Base-by-base conservation (phyloP, 306 rosid species). In the Vigna nakashimae region DNA sequence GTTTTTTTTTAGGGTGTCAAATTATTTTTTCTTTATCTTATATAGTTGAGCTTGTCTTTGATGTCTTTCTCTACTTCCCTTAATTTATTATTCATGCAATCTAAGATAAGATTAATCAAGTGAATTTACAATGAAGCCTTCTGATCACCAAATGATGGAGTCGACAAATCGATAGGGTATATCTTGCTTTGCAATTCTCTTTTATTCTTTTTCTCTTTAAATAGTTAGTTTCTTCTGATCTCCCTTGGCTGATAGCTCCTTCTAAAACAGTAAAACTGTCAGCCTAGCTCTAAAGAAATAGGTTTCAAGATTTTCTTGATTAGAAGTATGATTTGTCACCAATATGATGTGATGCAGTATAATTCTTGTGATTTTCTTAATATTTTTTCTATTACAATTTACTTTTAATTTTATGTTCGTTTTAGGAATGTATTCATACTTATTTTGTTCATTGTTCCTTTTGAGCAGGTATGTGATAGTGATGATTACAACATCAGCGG, bases 401-500 rank as follows among this genome's bases (percentile, higher is more conserved):
- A 62, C 32, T 43, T 81, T 17, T 56, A 32, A 24, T 46, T 56
- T 32, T 36, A 67, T 46, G 11, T 81, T 69, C 51, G 46, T 26
- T 62, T 52, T 38, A 51, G 24, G 64, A 70, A 69, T 65, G 46
- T 68, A 43, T 76, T 80, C 43, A 76, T 57, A 24, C n/a, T 77
- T 67, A 18, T 76, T 81, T 64, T 71, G 14, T 28, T 79, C 16
- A 24, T 52, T 9, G 28, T 69, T 45, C 59, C 65, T 20, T 46
- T 56, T 80, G 55, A 83, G 68, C 90, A 95, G 98, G 89, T 91
- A 73, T 74, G 71, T 51, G 99, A 95, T 84, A 71, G 59, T 26
- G 98, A 95, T 56, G 96, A 95, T 71, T 80, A 79, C 45, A 86
- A 92, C 84, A 95, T 95, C 76, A 76, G 90, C 86, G 74, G 76